Evolutionary conservation across 805 yeast genomes (phyloP), one percentile per base, ranked within the genome.

Genomic region (Wickerhamomyces bisporus): DNA sequence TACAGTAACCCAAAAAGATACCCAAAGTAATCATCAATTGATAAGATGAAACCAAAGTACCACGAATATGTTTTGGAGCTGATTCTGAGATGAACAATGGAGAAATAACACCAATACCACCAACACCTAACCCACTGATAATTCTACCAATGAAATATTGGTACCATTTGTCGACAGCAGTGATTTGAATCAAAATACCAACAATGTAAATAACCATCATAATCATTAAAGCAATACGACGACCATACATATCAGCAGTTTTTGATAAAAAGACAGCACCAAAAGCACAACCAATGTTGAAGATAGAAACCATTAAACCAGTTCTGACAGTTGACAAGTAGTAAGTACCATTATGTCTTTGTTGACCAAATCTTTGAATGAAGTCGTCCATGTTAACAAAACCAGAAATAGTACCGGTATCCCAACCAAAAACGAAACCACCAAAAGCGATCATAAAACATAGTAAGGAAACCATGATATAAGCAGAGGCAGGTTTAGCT

Each of bases 371-470:
- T 56, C 86, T 68, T 28, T 52, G 44, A 35, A 60, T 53, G 62
- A 71, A 81, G 51, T 80, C 83, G 15, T 73, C 50, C 52, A 61
- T 62, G 51, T 75, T 74, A 36, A 79, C 81, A 50, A 81, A 79
- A 44, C 87, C 87, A 16, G 85, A 77, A 56, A 81, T 79, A 45
- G 88, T 81, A 69, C 88, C 88, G 30, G 87, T 80, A 66, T 81
- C 89, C 75, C 83, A 81, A 46, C 89, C 89, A 51, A 79, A 81
- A 32, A 81, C 80, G 56, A 77, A 81, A 33, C 88, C 89, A 64
- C 86, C 87, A 45, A 81, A 81, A 24, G 86, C 84, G 47, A 81
- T 75, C 60, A 62, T 52, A n/a, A 55, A 29, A 55, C 67, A 62
- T 20, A 57, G 52, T 12, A 50, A 32, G 14, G 53, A 55, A 8